These are phyloP conservation scores for Lasiosphaeria miniovina DNA, from an alignment of 495 filamentous ascomycete genomes.

Conservation along the genomic window DNA sequence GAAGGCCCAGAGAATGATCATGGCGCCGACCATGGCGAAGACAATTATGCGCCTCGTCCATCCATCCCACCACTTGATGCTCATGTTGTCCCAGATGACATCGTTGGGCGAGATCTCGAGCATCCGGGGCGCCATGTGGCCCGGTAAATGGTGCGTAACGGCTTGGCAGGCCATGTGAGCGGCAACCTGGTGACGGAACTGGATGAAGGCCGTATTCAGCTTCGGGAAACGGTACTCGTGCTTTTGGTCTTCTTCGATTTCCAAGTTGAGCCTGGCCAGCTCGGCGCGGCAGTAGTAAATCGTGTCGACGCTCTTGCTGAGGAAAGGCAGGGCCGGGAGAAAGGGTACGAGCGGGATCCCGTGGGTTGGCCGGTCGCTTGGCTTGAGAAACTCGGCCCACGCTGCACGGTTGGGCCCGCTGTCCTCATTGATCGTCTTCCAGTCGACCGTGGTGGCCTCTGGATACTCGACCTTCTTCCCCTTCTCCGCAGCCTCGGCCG, in stretches of 20 bases:
- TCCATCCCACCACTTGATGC: slow-evolving; percentile 89
- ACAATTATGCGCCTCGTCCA: slow-evolving; percentile 72
- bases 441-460: slow-evolving; percentile 63
- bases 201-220: slow-evolving; percentile 98
- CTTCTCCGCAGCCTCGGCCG: slow-evolving; percentile 43
- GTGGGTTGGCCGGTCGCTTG: slow-evolving; percentile 82
- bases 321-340: slow-evolving; percentile 73
- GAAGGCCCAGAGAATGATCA: slow-evolving; percentile 88
- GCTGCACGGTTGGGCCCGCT: slow-evolving; percentile 50
- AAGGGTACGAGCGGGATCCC: slow-evolving; percentile 73
- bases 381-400: slow-evolving; percentile 80
- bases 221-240: slow-evolving; percentile 83
- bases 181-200: slow-evolving; percentile 97
- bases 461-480: slow-evolving; percentile 61
- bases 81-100: slow-evolving; percentile 98
- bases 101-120: slow-evolving; percentile 93
- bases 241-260: slow-evolving; percentile 89
- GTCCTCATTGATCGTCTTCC: slow-evolving; percentile 58
- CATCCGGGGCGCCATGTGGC: slow-evolving; percentile 88
- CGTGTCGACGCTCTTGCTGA: slow-evolving; percentile 91
- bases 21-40: slow-evolving; percentile 61
- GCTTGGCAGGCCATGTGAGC: slow-evolving; percentile 98
- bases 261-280: slow-evolving; percentile 82
- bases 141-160: slow-evolving; percentile 85
- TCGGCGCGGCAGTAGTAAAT: slow-evolving; percentile 90